Evolutionary conservation across 768 basidiomycete genomes (phyloP).

Genomic region (Boletellus sp.): DNA sequence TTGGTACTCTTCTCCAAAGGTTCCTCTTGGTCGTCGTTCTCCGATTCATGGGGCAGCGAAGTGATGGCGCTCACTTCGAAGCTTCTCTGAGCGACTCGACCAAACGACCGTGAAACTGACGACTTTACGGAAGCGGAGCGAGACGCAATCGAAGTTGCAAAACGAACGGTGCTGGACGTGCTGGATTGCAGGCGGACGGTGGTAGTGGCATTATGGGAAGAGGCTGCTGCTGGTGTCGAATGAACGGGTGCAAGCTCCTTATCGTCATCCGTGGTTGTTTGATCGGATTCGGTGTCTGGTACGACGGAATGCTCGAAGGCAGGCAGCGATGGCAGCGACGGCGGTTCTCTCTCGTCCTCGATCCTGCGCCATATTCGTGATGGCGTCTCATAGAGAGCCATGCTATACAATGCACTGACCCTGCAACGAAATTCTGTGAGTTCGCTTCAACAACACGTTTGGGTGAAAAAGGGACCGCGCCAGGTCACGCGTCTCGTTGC

Average conservation of each 20-base stretch:
- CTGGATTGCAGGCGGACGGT: constrained; percentile 49
- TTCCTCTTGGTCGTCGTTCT: constrained; percentile 36
- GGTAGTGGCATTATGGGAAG: constrained; percentile 48
- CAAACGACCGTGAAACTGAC: constrained; percentile 35
- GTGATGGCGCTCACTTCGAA: constrained; percentile 62
- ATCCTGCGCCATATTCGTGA: constrained; percentile 84
- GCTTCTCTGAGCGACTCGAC: constrained; percentile 39
- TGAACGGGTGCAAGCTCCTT: constrained; percentile 52
- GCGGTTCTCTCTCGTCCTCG: constrained; percentile 73
- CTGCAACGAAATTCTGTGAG: constrained; percentile 1
- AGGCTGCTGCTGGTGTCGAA: constrained; percentile 58
- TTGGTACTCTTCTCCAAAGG: constrained; percentile 42
- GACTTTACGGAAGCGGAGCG: constrained; percentile 35
- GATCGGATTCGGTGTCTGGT: constrained; percentile 33
- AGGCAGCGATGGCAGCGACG: constrained; percentile 77
- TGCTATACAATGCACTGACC: constrained; percentile 15
- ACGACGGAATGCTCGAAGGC: constrained; percentile 61
- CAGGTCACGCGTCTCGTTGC: constrained; percentile 18
- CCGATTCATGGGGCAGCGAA: constrained; percentile 41
- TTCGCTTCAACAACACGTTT: background rate
- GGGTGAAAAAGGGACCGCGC: background rate
- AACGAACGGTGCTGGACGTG: constrained; percentile 47
- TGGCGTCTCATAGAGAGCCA: constrained; percentile 70
- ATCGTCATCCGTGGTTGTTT: constrained; percentile 41
- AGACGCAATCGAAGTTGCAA: constrained; percentile 51